Evolutionary conservation across 164 flowering plant genomes (phyloP).

Genomic region (Piper longum): DNA sequence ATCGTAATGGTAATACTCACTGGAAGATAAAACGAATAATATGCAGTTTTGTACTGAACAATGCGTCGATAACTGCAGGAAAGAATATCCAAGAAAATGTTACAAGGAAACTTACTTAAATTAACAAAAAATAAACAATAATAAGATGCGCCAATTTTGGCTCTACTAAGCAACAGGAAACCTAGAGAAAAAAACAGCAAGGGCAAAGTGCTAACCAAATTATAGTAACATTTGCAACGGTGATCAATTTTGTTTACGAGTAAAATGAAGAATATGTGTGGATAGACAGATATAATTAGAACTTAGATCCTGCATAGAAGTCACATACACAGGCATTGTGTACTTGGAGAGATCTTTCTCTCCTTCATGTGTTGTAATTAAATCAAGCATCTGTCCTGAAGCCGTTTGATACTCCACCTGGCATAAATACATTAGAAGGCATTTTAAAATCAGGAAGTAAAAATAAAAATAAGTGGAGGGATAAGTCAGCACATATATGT

Average conservation of each 20-base stretch:
- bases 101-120: no score
- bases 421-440: constrained; percentile 2
- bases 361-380: constrained; percentile 86
- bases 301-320: neutral
- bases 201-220: no score
- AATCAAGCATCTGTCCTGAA: constrained; percentile 93
- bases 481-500: neutral
- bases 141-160: neutral
- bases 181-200: neutral
- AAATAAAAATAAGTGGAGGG: neutral
- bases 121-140: neutral
- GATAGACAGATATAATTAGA: no score
- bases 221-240: no score
- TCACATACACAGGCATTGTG: constrained; percentile 58
- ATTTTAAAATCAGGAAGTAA: neutral
- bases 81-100: neutral
- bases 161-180: neutral
- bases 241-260: no score
- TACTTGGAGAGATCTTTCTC: constrained; percentile 80
- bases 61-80: constrained; percentile 77
- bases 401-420: constrained; percentile 97
- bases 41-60: constrained; percentile 96
- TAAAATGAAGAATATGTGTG: no score
- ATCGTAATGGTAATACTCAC: constrained; percentile 30
- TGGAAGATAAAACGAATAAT: constrained; percentile 93